Percentiles rank a stretch among this genome's conserved stretches.
phyloP scores from a whole-genome alignment of 2,329 filamentous ascomycete species.

The Pseudocercospora macadamiae region DNA sequence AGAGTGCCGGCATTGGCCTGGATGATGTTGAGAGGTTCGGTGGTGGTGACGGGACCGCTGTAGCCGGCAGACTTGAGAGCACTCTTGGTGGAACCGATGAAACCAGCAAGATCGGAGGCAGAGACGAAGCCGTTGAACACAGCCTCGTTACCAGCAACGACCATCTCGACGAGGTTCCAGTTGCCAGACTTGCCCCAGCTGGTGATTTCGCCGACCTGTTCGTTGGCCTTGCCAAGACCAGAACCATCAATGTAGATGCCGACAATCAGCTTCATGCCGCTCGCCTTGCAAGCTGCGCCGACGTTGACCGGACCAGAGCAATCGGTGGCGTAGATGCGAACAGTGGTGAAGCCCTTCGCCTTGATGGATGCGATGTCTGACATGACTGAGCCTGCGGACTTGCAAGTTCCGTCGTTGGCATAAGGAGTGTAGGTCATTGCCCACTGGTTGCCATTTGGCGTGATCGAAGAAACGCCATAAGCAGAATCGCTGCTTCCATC shows the following conservation, averaged over 20 bases:
- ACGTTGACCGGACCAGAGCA: conserved; percentile 80
- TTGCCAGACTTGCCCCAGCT: conserved; percentile 69
- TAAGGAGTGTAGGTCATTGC: conserved; percentile 56
- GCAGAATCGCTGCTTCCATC: conserved; percentile 5
- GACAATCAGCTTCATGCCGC: conserved; percentile 78
- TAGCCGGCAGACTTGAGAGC: conserved; percentile 63
- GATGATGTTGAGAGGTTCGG: conserved; percentile 82
- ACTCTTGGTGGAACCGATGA: conserved; percentile 69
- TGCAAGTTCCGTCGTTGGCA: conserved; percentile 47
- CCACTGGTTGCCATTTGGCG: conserved; percentile 49
- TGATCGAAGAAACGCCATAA: conserved; percentile 17
- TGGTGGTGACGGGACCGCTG: conserved; percentile 76
- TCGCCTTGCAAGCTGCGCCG: conserved; percentile 65
- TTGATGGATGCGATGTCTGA: conserved; percentile 48
- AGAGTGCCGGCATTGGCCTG: conserved; percentile 63
- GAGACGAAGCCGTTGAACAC: conserved; percentile 73
- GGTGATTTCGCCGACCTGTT: conserved; percentile 75
- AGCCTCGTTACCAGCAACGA: conserved; percentile 90
- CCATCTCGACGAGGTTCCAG: conserved; percentile 75
- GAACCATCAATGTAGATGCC: conserved; percentile 79
- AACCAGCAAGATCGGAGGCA: conserved; percentile 65
- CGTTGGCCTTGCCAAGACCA: conserved; percentile 59
- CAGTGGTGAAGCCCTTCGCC: conserved; percentile 61
- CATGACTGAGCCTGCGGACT: conserved; percentile 43
- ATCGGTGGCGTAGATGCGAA: conserved; percentile 89